phyloP scores from a whole-genome alignment of 2,329 filamentous ascomycete species.

The Tympanopsis confertula region DNA sequence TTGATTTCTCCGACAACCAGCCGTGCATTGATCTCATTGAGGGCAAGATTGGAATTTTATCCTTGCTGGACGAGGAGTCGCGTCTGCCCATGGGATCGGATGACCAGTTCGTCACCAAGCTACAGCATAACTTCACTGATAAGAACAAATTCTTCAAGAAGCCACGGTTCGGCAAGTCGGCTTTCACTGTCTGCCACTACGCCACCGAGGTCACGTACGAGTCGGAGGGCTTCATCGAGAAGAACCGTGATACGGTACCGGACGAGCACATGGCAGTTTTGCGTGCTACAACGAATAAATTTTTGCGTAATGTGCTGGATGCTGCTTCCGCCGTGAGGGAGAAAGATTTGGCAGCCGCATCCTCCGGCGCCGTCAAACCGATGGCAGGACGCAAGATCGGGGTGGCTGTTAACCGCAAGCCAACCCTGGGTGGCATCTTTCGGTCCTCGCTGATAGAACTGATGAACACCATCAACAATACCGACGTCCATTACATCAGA shows the following conservation, averaged over 20 bases:
- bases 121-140: constrained; percentile 85
- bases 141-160: constrained; percentile 99
- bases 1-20: constrained; percentile 98
- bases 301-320: constrained; percentile 73
- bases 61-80: constrained; percentile 89
- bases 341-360: constrained; percentile 62
- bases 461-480: constrained; percentile 95
- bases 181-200: constrained; percentile 97
- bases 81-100: constrained; percentile 94
- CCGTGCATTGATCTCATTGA: constrained; percentile 99
- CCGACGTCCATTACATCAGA: constrained; percentile 96
- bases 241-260: constrained; percentile 96
- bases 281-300: constrained; percentile 69
- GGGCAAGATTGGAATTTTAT: constrained; percentile 85
- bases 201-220: constrained; percentile 97
- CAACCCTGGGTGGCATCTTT: constrained; percentile 95
- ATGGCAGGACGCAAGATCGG: constrained; percentile 73
- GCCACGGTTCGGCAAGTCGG: constrained; percentile 89
- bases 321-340: constrained; percentile 79
- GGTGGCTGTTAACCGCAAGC: constrained; percentile 87
- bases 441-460: constrained; percentile 95
- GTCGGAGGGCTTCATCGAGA: constrained; percentile 97
- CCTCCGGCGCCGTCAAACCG: constrained; percentile 59
- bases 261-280: constrained; percentile 96
- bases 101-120: constrained; percentile 89